Evolutionary conservation across 371 early-diverging fungal genomes (phyloP).

Genomic region (Neoconidiobolus thromboides): DNA sequence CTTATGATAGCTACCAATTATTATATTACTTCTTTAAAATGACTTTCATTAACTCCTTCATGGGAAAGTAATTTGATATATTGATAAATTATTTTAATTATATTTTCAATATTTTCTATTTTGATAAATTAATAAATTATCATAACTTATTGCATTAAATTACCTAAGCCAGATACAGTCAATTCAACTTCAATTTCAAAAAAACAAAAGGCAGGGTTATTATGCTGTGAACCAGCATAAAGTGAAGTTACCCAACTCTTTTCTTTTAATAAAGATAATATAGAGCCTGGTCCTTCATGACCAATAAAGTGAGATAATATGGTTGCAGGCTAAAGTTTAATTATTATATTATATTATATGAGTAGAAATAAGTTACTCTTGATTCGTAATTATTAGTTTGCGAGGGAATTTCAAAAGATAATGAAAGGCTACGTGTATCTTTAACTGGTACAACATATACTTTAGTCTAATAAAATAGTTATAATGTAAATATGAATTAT

Average conservation of each 20-base stretch:
- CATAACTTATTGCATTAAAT: conserved; percentile 1
- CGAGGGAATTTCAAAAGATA: conserved; percentile 77
- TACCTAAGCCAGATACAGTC: conserved; percentile 63
- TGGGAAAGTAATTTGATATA: conserved; percentile 61
- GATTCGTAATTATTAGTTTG: conserved; percentile 28
- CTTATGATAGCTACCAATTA: neutral
- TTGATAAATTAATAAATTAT: neutral
- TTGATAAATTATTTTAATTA: conserved; percentile 64
- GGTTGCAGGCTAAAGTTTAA: conserved; percentile 28
- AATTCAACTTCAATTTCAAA: conserved; percentile 62
- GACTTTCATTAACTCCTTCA: conserved; percentile 48
- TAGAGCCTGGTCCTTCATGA: conserved; percentile 71
- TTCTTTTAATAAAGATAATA: conserved; percentile 64
- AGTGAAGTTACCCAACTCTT: conserved; percentile 76
- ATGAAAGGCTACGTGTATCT: conserved; percentile 47
- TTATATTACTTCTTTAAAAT: conserved; percentile 42
- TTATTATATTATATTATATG: neutral
- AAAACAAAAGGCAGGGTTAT: conserved; percentile 54
- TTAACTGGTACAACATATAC: conserved; percentile 67
- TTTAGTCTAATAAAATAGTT: conserved; percentile 22
- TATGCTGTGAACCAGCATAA: conserved; percentile 40
- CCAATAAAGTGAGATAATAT: conserved; percentile 63
- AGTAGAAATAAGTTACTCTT: conserved; percentile 17
- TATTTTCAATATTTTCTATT: conserved; percentile 44
- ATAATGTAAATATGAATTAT: neutral